Evolutionary conservation across 2,329 filamentous ascomycete genomes (phyloP).

Genomic region (Aspergillus uvarum): DNA sequence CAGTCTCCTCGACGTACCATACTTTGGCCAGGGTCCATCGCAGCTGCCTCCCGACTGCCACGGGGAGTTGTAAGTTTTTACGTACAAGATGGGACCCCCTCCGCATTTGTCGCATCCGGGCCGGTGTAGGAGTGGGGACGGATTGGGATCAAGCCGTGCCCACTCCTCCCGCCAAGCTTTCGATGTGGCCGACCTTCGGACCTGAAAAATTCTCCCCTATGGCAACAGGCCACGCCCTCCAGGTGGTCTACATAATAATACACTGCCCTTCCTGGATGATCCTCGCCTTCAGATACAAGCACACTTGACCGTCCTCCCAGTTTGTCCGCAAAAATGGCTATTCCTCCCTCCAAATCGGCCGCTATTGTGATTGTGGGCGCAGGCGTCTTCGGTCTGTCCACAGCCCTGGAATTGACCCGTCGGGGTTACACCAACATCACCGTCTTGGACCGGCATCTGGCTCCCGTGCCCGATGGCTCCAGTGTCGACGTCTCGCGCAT

Average conservation of each 20-base stretch:
- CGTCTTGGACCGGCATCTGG: conserved; percentile 53
- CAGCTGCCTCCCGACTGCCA: no score
- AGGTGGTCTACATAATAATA: not conserved
- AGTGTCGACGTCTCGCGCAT: conserved; percentile 63
- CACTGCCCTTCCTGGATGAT: not conserved
- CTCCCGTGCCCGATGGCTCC: conserved; percentile 57
- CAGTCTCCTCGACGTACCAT: not conserved
- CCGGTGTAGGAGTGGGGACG: not conserved
- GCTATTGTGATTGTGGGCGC: conserved; percentile 45
- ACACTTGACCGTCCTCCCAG: not conserved
- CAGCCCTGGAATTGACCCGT: conserved; percentile 45
- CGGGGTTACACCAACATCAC: conserved; percentile 50
- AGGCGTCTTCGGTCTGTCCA: conserved; percentile 46
- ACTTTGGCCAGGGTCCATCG: not conserved
- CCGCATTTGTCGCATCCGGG: not conserved
- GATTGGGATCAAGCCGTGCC: not conserved
- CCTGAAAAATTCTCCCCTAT: not conserved
- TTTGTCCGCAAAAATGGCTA: not conserved
- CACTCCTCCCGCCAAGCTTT: not conserved
- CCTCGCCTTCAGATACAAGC: not conserved
- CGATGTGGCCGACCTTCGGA: not conserved
- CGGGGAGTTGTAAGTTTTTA: no score
- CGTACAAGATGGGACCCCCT: no score
- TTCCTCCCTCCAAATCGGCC: not conserved
- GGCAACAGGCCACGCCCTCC: not conserved